Conservation (phyloP, 257 asterid genomes). For the Scutellaria galericulata region DNA sequence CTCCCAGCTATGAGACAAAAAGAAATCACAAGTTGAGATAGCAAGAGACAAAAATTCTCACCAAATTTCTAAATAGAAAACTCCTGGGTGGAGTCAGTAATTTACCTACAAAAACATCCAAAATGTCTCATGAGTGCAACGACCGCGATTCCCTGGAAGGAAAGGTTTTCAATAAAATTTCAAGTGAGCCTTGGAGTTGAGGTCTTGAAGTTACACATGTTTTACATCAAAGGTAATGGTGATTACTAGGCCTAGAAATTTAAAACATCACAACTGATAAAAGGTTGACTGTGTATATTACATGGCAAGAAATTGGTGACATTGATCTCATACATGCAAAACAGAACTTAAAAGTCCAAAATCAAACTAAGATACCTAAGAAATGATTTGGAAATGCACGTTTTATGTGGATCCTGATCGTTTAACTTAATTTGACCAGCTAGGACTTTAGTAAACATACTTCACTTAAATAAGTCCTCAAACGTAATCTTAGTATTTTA, state of each 20-base stretch:
- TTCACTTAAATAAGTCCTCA: neutral
- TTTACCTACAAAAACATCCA: constrained; percentile 91
- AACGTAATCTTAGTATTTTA: constrained; percentile 2
- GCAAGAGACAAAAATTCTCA: neutral
- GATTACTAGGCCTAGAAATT: constrained; percentile 1
- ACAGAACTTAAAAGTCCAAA: neutral
- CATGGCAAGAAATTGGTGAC: neutral
- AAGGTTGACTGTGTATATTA: neutral
- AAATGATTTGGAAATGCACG: constrained; percentile 10
- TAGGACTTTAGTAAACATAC: neutral
- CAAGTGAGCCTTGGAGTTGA: neutral
- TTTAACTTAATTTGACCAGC: constrained; percentile 5
- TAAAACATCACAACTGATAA: neutral
- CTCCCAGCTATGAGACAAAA: constrained; percentile 71
- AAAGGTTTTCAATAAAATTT: neutral
- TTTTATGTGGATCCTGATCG: constrained; percentile 5
- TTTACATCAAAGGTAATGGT: neutral
- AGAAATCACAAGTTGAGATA: constrained; percentile 12
- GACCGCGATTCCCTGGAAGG: constrained; percentile 77
- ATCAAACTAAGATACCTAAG: neutral
- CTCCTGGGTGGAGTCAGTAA: constrained; percentile 4
- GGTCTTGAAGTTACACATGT: neutral
- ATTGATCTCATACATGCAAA: neutral
- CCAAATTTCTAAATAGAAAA: neutral
- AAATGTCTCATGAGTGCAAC: constrained; percentile 93